Percentiles rank a stretch among this genome's conserved stretches.
These are phyloP conservation scores for Lentinula sp. DNA, from an alignment of 768 basidiomycete genomes.

Conservation along the genomic window DNA sequence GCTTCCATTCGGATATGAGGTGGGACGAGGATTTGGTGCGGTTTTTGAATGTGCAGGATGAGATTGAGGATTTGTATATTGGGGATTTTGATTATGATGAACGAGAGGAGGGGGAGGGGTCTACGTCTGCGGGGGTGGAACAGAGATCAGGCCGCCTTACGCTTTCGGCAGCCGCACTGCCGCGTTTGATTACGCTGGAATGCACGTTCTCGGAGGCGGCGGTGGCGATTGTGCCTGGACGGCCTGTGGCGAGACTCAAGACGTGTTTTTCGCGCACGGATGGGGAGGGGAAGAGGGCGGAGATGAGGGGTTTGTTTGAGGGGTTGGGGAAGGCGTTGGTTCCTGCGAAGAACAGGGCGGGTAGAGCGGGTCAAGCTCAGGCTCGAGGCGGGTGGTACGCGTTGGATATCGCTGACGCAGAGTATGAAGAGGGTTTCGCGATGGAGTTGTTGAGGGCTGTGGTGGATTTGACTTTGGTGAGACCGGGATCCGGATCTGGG, in stretches of 20 bases:
- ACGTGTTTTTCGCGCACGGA: conserved; percentile 61
- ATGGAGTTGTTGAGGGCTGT: conserved; percentile 45
- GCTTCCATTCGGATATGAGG: conserved; percentile 60
- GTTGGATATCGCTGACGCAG: conserved; percentile 58
- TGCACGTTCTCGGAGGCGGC: conserved; percentile 68
- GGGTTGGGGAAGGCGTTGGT: neutral
- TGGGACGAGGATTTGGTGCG: conserved; percentile 53
- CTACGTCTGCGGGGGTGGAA: too few relatives aligned
- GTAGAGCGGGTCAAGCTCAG: neutral
- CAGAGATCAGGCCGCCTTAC: too few relatives aligned
- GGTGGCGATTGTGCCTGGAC: conserved; percentile 44
- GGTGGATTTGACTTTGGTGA: conserved; percentile 12
- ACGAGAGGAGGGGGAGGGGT: neutral
- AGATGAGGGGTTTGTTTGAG: conserved; percentile 39
- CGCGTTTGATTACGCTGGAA: conserved; percentile 47
- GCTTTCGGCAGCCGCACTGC: conserved; percentile 30
- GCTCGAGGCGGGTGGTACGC: conserved; percentile 34
- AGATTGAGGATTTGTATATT: conserved; percentile 45
- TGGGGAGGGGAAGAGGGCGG: conserved; percentile 41
- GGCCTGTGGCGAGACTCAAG: conserved; percentile 59
- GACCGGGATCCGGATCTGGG: neutral
- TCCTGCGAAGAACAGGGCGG: neutral
- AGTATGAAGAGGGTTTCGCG: conserved; percentile 49
- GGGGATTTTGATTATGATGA: conserved; percentile 40
- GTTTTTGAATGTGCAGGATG: conserved; percentile 44